phyloP scores from a whole-genome alignment of 2,329 filamentous ascomycete species.

The Polytolypa hystricis region DNA sequence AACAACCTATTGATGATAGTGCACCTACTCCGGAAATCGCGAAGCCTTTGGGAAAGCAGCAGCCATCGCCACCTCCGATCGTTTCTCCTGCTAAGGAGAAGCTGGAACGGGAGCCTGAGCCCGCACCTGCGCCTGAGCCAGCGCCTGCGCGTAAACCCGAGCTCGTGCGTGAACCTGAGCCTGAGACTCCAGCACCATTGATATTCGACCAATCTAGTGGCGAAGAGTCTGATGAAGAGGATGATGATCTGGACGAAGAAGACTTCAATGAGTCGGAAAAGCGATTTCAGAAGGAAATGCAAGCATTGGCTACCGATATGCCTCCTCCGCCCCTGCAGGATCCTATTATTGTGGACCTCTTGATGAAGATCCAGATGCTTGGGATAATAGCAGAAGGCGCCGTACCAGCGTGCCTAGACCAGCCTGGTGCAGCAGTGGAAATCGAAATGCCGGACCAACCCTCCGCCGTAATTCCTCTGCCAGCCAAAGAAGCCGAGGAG shows the following conservation, averaged over 20 bases:
- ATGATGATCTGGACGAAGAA: constrained; percentile 36
- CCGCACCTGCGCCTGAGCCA: too few species aligned
- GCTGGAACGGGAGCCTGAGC: too few species aligned
- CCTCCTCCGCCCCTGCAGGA: constrained; percentile 34
- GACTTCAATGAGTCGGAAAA: constrained; percentile 36
- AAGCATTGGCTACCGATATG: constrained; percentile 30
- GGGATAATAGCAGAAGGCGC: constrained; percentile 30
- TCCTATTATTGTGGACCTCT: constrained; percentile 28
- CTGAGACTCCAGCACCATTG: constrained; percentile 9
- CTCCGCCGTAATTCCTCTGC: constrained; percentile 13
- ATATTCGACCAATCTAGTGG: constrained; percentile 28
- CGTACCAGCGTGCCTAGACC: constrained; percentile 18
- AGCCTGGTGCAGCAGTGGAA: constrained; percentile 14
- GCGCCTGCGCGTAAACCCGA: not conserved
- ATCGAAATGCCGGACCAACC: constrained; percentile 10
- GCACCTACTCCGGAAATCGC: too few species aligned
- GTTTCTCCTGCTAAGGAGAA: too few species aligned
- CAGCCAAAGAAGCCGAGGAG: constrained; percentile 16
- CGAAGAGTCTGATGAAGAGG: constrained; percentile 35
- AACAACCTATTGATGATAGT: too few species aligned
- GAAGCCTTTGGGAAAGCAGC: too few species aligned
- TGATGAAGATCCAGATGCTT: constrained; percentile 35
- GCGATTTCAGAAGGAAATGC: constrained; percentile 36
- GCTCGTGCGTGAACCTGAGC: not conserved
- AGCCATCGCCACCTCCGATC: too few species aligned